Evolutionary conservation across 2,329 filamentous ascomycete species (phyloP), one percentile per base, ranked within the genome.

Genomic region (Trichoderma sp.): DNA sequence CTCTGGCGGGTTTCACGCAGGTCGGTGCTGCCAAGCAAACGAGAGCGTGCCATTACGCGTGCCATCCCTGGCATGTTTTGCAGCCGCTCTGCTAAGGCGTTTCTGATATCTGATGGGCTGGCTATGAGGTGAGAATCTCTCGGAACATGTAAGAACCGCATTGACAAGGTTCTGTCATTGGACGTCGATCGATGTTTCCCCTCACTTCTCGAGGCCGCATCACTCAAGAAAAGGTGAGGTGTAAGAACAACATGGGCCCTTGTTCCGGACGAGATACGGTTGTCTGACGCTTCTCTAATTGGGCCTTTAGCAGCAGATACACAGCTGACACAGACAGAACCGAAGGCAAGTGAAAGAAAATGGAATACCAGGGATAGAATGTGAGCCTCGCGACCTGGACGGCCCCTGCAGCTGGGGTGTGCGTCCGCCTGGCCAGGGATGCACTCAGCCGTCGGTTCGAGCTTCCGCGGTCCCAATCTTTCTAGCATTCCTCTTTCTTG

Each of bases 401-500:
- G 34, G 50, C 19, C 48, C 59, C 59, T 63, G 50, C 7, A 44
- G 41, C 19, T 15, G 41, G 26, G 19, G 15, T 41, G 24, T n/a
- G 60, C 34, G 34, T 47, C 50, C 41, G 50, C 34, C 34, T 39
- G 34, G 10, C 60, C 26, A 19, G 60, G 41, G 60, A 63, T 51
- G 59, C 60, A 47, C 50, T 41, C 60, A 47, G 60, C 50, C 60
- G 60, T 17, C 56, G 19, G 44, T 47, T 24, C 26, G 34, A 21
- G 43, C 41, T 39, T 10, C 26, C 19, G 24, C n/a, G 5, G n/a
- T 63, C 43, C 14, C 50, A 55, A 19, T 45, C 50, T 14, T 39
- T 39, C 34, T 10, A n/a, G n/a, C n/a, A 21, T 41, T 24, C 19
- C 48, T 47, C 21, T 47, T 24, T 24, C 34, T 39, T 39, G 10